Conservation (phyloP, 2,329 filamentous ascomycete genomes). For the Neurospora crassa region DNA sequence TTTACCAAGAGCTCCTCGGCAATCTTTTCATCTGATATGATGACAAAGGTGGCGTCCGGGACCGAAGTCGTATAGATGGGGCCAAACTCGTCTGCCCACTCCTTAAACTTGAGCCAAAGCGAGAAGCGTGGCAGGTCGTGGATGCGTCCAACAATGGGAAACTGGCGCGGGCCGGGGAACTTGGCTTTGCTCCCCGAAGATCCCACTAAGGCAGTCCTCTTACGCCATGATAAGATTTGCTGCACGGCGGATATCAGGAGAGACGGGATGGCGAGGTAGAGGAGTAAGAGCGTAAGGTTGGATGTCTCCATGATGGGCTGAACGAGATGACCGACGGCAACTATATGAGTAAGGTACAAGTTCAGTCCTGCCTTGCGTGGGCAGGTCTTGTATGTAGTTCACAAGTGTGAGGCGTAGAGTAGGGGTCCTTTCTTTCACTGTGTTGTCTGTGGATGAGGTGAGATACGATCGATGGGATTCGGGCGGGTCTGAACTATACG, state of each 20-base stretch:
- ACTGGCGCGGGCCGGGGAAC: conserved; percentile 38
- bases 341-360: not conserved
- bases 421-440: not conserved
- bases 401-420: not conserved
- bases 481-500: not conserved
- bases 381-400: not conserved
- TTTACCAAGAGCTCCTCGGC: conserved; percentile 39
- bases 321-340: not conserved
- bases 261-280: conserved; percentile 37
- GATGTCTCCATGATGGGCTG: conserved; percentile 26
- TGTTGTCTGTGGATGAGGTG: not conserved
- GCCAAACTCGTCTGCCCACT: conserved; percentile 33
- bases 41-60: conserved; percentile 30
- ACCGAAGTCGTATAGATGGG: conserved; percentile 35
- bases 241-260: conserved; percentile 31
- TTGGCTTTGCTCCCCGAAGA: not conserved
- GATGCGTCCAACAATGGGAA: conserved; percentile 37
- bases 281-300: conserved; percentile 27
- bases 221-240: conserved; percentile 29
- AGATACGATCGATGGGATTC: not conserved
- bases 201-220: conserved; percentile 13
- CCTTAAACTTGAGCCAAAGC: conserved; percentile 42
- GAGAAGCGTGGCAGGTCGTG: conserved; percentile 37
- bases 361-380: not conserved
- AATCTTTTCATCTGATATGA: conserved; percentile 38